Conservation (phyloP, 768 basidiomycete species). For the Calocybe indica region DNA sequence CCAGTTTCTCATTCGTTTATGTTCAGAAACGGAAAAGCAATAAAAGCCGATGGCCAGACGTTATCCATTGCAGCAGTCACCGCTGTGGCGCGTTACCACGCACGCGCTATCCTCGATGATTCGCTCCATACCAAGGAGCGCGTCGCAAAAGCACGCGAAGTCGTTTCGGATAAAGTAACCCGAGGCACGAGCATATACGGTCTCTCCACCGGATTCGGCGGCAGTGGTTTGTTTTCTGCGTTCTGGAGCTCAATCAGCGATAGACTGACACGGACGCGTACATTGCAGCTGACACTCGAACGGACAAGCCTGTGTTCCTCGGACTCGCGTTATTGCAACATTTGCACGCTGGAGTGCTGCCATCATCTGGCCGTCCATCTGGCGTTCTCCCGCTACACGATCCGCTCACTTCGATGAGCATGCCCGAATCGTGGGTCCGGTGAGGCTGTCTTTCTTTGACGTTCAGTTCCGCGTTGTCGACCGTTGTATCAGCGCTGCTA, state of each 20-base stretch:
- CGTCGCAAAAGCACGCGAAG: too few relatives aligned
- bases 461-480: conserved; percentile 22
- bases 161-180: too few relatives aligned
- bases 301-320: conserved; percentile 54
- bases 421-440: conserved; percentile 88
- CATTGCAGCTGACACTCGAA: conserved; percentile 65
- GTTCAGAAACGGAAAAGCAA: conserved; percentile 38
- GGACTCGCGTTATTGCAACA: conserved; percentile 69
- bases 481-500: conserved; percentile 55
- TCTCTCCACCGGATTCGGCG: too few relatives aligned
- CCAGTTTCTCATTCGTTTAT: background rate
- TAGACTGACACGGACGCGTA: conserved; percentile 3
- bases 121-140: conserved; percentile 21
- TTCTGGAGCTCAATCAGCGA: background rate
- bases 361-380: conserved; percentile 40
- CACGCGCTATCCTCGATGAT: conserved; percentile 24
- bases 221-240: too few relatives aligned
- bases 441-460: conserved; percentile 13
- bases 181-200: too few relatives aligned
- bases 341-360: conserved; percentile 64
- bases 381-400: conserved; percentile 61
- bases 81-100: conserved; percentile 42
- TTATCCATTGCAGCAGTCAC: conserved; percentile 55
- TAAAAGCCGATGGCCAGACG: conserved; percentile 49
- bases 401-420: conserved; percentile 55